A percentile compares a stretch with the other conserved stretches of the same genome.
These are phyloP conservation scores for Claviceps lovelessii DNA, from an alignment of 2,329 filamentous ascomycete genomes.

Conservation along the genomic window DNA sequence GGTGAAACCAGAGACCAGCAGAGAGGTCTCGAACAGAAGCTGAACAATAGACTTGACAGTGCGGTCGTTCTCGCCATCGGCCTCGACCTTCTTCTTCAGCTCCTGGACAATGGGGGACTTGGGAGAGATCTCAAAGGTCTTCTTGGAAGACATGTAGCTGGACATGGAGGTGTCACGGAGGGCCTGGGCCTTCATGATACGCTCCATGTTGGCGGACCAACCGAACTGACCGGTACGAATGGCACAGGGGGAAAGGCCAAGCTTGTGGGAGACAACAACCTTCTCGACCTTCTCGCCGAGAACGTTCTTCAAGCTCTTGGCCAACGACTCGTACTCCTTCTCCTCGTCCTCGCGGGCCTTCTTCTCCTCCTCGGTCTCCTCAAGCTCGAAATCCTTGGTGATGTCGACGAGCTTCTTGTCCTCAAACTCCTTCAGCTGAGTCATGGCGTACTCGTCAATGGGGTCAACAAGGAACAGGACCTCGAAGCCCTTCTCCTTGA, in stretches of 20 bases:
- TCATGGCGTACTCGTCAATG: constrained; percentile 99
- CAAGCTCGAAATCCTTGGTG: constrained; percentile 99
- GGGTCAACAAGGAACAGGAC: constrained; percentile 98
- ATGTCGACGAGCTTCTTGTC: constrained; percentile 99
- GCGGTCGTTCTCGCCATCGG: constrained; percentile 94
- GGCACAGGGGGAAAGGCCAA: constrained; percentile 84
- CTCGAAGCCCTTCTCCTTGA: constrained; percentile 99
- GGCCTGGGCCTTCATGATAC: constrained; percentile 99
- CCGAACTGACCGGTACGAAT: constrained; percentile 99
- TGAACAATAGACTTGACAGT: constrained; percentile 99
- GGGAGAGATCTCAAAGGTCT: constrained; percentile 99
- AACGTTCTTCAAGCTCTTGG: constrained; percentile 98
- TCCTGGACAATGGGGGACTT: constrained; percentile 96
- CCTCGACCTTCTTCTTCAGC: constrained; percentile 98
- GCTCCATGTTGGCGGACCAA: constrained; percentile 99
- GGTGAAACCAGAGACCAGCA: constrained; percentile 97
- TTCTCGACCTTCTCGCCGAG: constrained; percentile 99
- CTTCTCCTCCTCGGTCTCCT: constrained; percentile 99
- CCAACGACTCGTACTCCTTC: constrained; percentile 91
- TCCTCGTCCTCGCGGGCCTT: constrained; percentile 84
- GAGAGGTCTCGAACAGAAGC: constrained; percentile 96
- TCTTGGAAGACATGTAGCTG: constrained; percentile 99
- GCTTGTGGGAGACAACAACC: constrained; percentile 97
- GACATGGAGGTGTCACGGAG: constrained; percentile 99
- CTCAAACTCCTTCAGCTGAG: constrained; percentile 99